Evolutionary conservation across 352 stramenopile species (phyloP), one percentile per base, ranked within the genome.

Genomic region (Globisporangium abappressorium): DNA sequence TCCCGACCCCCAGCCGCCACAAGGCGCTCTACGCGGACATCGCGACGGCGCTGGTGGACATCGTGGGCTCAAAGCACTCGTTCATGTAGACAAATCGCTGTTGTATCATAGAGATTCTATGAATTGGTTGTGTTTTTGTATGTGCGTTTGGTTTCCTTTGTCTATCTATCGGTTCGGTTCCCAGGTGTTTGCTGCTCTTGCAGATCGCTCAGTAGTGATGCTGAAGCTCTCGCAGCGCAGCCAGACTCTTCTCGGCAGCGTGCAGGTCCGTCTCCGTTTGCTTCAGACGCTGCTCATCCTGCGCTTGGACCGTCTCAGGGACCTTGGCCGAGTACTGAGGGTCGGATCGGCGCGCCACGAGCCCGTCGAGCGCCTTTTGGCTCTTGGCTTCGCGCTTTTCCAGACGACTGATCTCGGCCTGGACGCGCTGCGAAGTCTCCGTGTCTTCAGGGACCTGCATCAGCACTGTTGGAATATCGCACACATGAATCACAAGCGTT

Each of bases 321-420:
- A 96, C 88, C 54, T 92, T 93, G 22, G 33, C 54, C 0, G 65
- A 26, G 64, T 96, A 96, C 12, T 87, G 78, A 3, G 76, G 59
- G 26, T 80, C 76, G 1, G 72, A 38, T 36, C 81, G 76, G 41
- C 85, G 86, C 3, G 70, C 62, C 15, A 74, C 26, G 1, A 94
- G 77, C 15, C 69, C 75, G 26, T 89, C 68, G 12, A 83, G 57
- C 1, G 85, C 76, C 8, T 81, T 77, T 12, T 75, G 41, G 64
- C 77, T 85, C 69, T 96, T 96, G 3, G 30, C 56, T 0, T 74
- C 68, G 41, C 85, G 84, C 56, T 96, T 96, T 28, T 82, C 72
- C 20, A 96, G 66, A 6, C 88, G 77, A 5, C 68, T 64, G 30
- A 94, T 81, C 65, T 96, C 88, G 9, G 74, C 68, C 6, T 76